Conservation (phyloP, 495 filamentous ascomycete genomes). For the Aspergillus sclerotioniger region DNA sequence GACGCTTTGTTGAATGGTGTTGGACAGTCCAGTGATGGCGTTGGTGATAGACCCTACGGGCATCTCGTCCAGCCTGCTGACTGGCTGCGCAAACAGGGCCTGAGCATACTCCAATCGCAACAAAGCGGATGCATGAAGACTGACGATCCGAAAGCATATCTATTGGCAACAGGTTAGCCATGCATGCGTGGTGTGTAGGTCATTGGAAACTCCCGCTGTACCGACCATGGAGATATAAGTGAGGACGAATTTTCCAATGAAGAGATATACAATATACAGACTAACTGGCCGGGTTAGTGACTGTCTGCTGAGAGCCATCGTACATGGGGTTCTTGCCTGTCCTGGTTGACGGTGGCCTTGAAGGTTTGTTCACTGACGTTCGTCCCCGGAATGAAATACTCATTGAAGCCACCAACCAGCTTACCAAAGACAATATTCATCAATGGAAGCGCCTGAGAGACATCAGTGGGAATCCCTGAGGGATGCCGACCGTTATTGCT, state of each 20-base stretch:
- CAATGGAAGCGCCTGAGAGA: constrained; percentile 34
- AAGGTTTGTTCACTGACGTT: constrained; percentile 26
- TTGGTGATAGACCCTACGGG: constrained; percentile 42
- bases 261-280: constrained; percentile 36
- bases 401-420: constrained; percentile 40
- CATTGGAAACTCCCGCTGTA: not conserved
- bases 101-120: constrained; percentile 33
- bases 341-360: constrained; percentile 25
- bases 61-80: constrained; percentile 33
- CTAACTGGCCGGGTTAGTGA: constrained; percentile 3
- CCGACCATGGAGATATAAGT: constrained; percentile 33
- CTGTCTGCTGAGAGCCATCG: not conserved
- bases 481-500: too few species aligned
- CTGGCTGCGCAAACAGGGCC: constrained; percentile 32
- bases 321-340: constrained; percentile 19
- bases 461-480: not conserved
- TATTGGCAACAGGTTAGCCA: constrained; percentile 16
- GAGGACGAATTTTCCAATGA: constrained; percentile 37
- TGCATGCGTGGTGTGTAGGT: not conserved
- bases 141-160: constrained; percentile 53
- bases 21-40: constrained; percentile 62
- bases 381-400: constrained; percentile 26
- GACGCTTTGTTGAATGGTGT: constrained; percentile 63
- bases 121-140: constrained; percentile 33
- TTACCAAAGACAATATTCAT: constrained; percentile 49